phyloP scores from a whole-genome alignment of 805 yeast species.

The Zygotorulaspora chibaensis region DNA sequence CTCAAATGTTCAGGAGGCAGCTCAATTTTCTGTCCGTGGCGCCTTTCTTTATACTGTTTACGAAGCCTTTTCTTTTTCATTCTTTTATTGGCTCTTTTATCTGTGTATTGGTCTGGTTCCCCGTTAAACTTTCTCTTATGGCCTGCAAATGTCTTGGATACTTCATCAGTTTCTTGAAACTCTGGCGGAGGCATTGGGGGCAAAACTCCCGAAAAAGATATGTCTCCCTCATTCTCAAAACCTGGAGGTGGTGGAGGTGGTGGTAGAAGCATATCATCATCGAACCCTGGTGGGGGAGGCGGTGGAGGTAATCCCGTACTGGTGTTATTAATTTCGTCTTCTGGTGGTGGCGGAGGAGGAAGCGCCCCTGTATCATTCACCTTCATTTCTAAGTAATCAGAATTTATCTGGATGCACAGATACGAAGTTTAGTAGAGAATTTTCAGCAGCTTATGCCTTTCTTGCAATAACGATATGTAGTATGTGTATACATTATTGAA shows the following conservation, averaged over 20 bases:
- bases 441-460: too few relatives aligned
- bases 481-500: background rate
- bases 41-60: slow-evolving; percentile 39
- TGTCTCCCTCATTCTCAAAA: slow-evolving; percentile 7
- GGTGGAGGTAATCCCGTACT: slow-evolving; percentile 6
- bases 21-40: slow-evolving; percentile 61
- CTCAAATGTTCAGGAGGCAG: slow-evolving; percentile 94
- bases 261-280: slow-evolving; percentile 26
- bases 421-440: too few relatives aligned
- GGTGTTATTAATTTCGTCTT: background rate
- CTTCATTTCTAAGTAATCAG: too few relatives aligned
- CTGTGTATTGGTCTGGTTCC: slow-evolving; percentile 14
- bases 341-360: slow-evolving; percentile 24
- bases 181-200: slow-evolving; percentile 33
- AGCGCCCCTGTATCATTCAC: background rate
- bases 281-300: slow-evolving; percentile 31
- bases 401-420: too few relatives aligned
- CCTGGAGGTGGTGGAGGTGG: slow-evolving; percentile 39
- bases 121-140: slow-evolving; percentile 17
- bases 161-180: background rate
- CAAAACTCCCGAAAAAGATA: slow-evolving; percentile 29
- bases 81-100: slow-evolving; percentile 3
- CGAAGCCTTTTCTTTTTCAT: slow-evolving; percentile 32
- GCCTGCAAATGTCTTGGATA: background rate
- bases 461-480: background rate